Percentiles rank a stretch among this genome's conserved stretches.
phyloP scores from a whole-genome alignment of 2,329 filamentous ascomycete species.

The Aureobasidium sp. region DNA sequence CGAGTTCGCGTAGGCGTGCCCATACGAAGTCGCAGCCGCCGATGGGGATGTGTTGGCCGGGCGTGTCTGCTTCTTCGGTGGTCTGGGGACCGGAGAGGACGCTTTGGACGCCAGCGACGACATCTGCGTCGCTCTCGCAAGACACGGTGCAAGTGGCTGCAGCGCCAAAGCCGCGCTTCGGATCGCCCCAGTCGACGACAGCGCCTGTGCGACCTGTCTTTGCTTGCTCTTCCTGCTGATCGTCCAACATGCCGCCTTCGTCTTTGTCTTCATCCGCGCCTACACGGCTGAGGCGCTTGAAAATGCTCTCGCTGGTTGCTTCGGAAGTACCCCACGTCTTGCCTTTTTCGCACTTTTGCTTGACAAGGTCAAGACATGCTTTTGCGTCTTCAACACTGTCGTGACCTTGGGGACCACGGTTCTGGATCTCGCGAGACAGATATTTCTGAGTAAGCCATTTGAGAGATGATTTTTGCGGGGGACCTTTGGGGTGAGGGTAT shows the following conservation, averaged over 20 bases:
- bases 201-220: conserved; percentile 51
- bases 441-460: conserved; percentile 87
- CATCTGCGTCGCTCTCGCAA: conserved; percentile 48
- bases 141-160: conserved; percentile 48
- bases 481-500: conserved; percentile 82
- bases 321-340: conserved; percentile 76
- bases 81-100: conserved; percentile 35
- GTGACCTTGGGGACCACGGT: conserved; percentile 64
- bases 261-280: conserved; percentile 5
- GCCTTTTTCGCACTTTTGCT: conserved; percentile 92
- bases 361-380: conserved; percentile 85
- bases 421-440: conserved; percentile 82
- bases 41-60: conserved; percentile 32
- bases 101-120: conserved; percentile 47
- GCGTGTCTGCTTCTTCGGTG: background rate
- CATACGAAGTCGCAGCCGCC: conserved; percentile 54
- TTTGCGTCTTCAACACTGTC: conserved; percentile 88
- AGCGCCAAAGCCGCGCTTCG: conserved; percentile 51
- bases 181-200: conserved; percentile 85
- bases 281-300: conserved; percentile 58
- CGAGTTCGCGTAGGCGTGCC: conserved; percentile 53
- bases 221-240: conserved; percentile 27
- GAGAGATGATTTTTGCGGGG: conserved; percentile 80
- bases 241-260: conserved; percentile 34
- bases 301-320: conserved; percentile 75